These are phyloP conservation scores for Barnettozyma populi DNA, from an alignment of 805 yeast genomes.

Conservation along the genomic window DNA sequence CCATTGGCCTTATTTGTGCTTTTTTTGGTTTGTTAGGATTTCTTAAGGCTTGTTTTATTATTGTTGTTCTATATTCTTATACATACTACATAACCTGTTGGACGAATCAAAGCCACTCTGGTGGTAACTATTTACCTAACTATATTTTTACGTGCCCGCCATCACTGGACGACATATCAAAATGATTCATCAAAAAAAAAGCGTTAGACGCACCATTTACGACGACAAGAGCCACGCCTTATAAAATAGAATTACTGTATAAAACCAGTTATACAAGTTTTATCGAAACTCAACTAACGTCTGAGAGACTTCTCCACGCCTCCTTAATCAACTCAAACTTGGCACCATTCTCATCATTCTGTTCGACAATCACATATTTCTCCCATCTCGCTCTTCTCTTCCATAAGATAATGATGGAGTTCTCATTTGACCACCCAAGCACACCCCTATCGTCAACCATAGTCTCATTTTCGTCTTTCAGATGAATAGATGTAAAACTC, in stretches of 20 bases:
- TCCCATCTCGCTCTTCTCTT: slow-evolving; percentile 74
- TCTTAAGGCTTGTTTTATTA: not conserved
- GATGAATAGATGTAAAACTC: slow-evolving; percentile 76
- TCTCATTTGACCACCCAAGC: slow-evolving; percentile 70
- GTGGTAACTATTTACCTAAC: too few relatives aligned
- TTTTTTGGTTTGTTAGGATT: not conserved
- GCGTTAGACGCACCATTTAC: too few relatives aligned
- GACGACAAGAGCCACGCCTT: too few relatives aligned
- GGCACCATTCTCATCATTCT: slow-evolving; percentile 24
- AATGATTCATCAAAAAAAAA: too few relatives aligned
- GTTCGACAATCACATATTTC: slow-evolving; percentile 66
- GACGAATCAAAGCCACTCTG: too few relatives aligned
- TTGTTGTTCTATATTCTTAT: not conserved
- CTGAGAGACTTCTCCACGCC: slow-evolving; percentile 60
- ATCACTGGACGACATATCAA: too few relatives aligned
- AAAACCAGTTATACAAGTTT: not conserved
- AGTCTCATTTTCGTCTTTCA: slow-evolving; percentile 28
- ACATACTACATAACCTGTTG: not conserved
- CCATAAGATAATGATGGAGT: slow-evolving; percentile 73
- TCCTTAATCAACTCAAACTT: slow-evolving; percentile 58
- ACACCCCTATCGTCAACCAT: slow-evolving; percentile 37
- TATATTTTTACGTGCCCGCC: too few relatives aligned
- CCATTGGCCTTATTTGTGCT: not conserved
- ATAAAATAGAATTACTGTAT: not conserved
- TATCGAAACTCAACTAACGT: not conserved